Percentiles rank a stretch among this genome's conserved stretches.
These are phyloP conservation scores for Pseudomonodictys pantanalensis DNA, from an alignment of 495 filamentous ascomycete genomes.

Conservation along the genomic window DNA sequence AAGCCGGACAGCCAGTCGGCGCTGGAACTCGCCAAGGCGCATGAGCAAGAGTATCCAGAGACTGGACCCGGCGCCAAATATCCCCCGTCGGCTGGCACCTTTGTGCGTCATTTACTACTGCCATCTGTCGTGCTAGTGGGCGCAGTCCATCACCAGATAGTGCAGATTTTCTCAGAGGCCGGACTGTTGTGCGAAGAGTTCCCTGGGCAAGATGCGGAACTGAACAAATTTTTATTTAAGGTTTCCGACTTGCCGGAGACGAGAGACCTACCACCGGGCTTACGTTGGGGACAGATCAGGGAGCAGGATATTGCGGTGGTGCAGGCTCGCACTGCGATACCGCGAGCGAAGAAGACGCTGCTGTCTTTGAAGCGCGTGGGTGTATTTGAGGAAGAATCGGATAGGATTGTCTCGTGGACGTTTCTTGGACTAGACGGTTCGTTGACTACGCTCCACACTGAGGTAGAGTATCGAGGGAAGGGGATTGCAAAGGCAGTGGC, in stretches of 20 bases:
- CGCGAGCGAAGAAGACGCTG: constrained; percentile 16
- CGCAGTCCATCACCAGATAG: constrained; percentile 19
- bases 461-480: constrained; percentile 34
- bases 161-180: not conserved
- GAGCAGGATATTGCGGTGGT: constrained; percentile 22
- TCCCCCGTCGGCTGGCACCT: not conserved
- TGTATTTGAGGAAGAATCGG: constrained; percentile 18
- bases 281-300: constrained; percentile 29
- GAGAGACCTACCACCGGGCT: constrained; percentile 21
- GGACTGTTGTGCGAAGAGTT: constrained; percentile 26
- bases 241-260: constrained; percentile 18
- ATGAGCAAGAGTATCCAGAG: constrained; percentile 21
- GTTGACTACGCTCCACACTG: constrained; percentile 37
- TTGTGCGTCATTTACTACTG: constrained; percentile 16
- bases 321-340: constrained; percentile 18
- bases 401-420: constrained; percentile 38
- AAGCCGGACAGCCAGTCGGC: not conserved
- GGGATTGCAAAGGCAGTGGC: constrained; percentile 41
- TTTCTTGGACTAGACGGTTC: constrained; percentile 41
- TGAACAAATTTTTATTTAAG: constrained; percentile 32
- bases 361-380: constrained; percentile 23
- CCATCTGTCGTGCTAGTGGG: constrained; percentile 25
- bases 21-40: constrained; percentile 10
- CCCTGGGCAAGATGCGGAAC: constrained; percentile 12
- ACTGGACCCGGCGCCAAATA: constrained; percentile 15